These are phyloP conservation scores for Polytolypa hystricis DNA, from an alignment of 2,329 filamentous ascomycete genomes.

Conservation along the genomic window DNA sequence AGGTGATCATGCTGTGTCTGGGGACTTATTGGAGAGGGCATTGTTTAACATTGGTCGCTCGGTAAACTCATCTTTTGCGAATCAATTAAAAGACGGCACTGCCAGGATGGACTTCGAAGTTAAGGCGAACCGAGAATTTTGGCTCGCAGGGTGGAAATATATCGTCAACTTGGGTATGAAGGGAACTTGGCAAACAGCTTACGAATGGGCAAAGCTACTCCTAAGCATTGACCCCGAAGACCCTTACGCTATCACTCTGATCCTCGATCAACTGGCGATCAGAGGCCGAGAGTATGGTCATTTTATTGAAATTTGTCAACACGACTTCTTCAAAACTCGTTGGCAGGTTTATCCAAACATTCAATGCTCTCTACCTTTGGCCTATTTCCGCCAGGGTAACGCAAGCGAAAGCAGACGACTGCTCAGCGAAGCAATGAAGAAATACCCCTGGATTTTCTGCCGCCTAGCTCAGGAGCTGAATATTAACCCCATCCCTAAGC, in stretches of 20 bases:
- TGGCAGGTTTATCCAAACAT: slow-evolving; percentile 56
- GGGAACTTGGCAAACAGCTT: slow-evolving; percentile 84
- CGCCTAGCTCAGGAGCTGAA: slow-evolving; percentile 70
- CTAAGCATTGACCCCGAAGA: slow-evolving; percentile 65
- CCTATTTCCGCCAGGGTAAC: slow-evolving; percentile 61
- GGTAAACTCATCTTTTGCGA: slow-evolving; percentile 69
- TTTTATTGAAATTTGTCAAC: slow-evolving; percentile 57
- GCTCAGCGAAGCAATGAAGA: slow-evolving; percentile 57
- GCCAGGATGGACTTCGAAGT: slow-evolving; percentile 70
- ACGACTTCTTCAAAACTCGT: slow-evolving; percentile 38
- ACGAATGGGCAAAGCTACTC: slow-evolving; percentile 86
- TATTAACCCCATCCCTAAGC: slow-evolving; percentile 61
- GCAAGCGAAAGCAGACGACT: slow-evolving; percentile 52
- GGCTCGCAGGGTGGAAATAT: slow-evolving; percentile 81
- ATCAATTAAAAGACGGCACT: slow-evolving; percentile 62
- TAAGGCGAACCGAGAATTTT: slow-evolving; percentile 85
- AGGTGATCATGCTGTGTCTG: slow-evolving; percentile 72
- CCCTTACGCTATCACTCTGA: slow-evolving; percentile 69
- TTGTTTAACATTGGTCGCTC: slow-evolving; percentile 90
- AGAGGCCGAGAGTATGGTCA: slow-evolving; percentile 65
- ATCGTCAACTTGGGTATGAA: slow-evolving; percentile 75
- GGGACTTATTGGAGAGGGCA: slow-evolving; percentile 80
- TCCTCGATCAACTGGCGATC: slow-evolving; percentile 76
- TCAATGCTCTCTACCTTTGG: slow-evolving; percentile 64
- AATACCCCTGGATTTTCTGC: slow-evolving; percentile 74